These are phyloP conservation scores for Teunomyces cretensis DNA, from an alignment of 805 yeast species.

Conservation along the genomic window DNA sequence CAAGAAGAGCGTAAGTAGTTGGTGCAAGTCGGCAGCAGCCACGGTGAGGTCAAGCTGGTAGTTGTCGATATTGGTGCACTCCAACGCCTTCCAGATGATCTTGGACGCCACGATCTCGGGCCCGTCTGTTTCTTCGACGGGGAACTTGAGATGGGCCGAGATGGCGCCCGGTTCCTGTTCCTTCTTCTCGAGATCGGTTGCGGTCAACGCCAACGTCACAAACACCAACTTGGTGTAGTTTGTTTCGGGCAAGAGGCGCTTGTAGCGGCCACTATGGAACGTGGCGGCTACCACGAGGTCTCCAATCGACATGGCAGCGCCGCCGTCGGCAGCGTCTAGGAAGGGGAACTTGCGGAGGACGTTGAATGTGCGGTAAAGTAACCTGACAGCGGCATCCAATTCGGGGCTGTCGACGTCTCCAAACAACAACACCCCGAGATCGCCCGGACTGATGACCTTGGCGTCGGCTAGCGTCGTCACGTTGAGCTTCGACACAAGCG, in stretches of 20 bases:
- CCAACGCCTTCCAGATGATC: neutral
- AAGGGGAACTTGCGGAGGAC: slow-evolving; percentile 53
- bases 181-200: neutral
- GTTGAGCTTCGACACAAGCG: slow-evolving; percentile 16
- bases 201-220: slow-evolving; percentile 34
- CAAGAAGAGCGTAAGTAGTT: neutral
- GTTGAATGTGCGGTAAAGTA: slow-evolving; percentile 39
- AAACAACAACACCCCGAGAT: slow-evolving; percentile 21
- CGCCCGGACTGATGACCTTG: slow-evolving; percentile 15
- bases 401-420: slow-evolving; percentile 9
- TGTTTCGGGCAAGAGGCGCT: slow-evolving; percentile 31
- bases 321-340: slow-evolving; percentile 30
- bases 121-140: neutral
- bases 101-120: neutral
- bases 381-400: neutral
- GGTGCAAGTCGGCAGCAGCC: neutral
- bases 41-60: neutral
- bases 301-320: slow-evolving; percentile 40
- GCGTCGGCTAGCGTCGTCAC: slow-evolving; percentile 15
- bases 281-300: slow-evolving; percentile 26
- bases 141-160: neutral
- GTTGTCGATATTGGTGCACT: neutral
- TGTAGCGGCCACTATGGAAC: slow-evolving; percentile 44
- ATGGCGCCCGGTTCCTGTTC: neutral
- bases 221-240: slow-evolving; percentile 48